These are phyloP conservation scores for Tetrastigma voinierianum DNA, from an alignment of 164 flowering plant genomes.

Conservation along the genomic window DNA sequence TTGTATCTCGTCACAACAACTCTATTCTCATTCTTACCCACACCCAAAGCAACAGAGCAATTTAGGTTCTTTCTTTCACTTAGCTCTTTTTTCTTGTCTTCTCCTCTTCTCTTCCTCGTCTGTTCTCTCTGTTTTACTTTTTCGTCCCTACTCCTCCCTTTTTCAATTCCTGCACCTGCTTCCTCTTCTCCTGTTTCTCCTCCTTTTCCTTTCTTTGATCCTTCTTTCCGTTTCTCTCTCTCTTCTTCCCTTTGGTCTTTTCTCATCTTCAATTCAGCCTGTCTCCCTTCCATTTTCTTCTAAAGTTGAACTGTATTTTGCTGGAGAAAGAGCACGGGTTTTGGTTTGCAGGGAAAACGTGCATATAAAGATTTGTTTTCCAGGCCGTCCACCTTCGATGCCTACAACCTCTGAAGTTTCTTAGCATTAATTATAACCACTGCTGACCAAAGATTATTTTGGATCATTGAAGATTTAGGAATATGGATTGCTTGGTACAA, in stretches of 20 bases:
- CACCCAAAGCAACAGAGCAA: too few relatives aligned
- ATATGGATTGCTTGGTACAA: too few relatives aligned
- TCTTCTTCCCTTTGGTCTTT: constrained; percentile 13
- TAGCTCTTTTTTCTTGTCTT: constrained; percentile 12
- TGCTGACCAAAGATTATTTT: too few relatives aligned
- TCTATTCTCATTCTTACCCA: too few relatives aligned
- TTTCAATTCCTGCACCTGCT: neutral
- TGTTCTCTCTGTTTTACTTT: neutral
- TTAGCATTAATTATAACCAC: too few relatives aligned
- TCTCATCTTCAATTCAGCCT: constrained; percentile 17
- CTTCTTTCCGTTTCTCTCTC: constrained; percentile 1
- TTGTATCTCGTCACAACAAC: too few relatives aligned
- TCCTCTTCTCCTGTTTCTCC: neutral
- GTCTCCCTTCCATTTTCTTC: constrained; percentile 15
- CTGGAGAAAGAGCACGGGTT: neutral
- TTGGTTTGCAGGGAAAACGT: neutral
- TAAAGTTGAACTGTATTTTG: constrained; percentile 17
- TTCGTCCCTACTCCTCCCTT: constrained; percentile 1
- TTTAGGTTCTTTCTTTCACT: neutral
- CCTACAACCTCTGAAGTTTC: too few relatives aligned
- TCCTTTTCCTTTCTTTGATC: neutral
- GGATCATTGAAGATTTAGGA: too few relatives aligned
- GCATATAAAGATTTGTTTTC: neutral
- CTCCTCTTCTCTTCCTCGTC: neutral
- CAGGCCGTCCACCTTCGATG: too few relatives aligned